Evolutionary conservation across 1,284 basidiomycete genomes (phyloP).

Genomic region (Anthracocystis walkeri): DNA sequence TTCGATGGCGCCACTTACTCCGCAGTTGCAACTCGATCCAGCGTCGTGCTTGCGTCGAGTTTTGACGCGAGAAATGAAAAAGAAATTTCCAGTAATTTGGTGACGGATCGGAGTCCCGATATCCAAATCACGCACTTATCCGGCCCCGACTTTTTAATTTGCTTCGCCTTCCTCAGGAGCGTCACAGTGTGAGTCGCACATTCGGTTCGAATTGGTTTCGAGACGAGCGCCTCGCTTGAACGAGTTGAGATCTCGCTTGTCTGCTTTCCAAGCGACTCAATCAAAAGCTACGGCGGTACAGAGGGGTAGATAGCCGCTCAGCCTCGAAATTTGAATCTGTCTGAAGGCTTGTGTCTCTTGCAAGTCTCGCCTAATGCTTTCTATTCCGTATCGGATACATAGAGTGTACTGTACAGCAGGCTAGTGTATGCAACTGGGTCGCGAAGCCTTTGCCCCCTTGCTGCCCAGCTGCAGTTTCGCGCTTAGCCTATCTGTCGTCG

Average conservation of each 20-base stretch:
- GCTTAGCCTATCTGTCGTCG: background rate
- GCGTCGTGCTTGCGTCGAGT: background rate
- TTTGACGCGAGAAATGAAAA: background rate
- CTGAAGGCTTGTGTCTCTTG: background rate
- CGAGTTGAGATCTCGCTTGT: conserved; percentile 3
- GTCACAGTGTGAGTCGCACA: too few relatives aligned
- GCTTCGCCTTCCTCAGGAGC: background rate
- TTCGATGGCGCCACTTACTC: conserved; percentile 1
- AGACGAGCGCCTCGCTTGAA: conserved; percentile 6
- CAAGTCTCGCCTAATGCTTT: conserved; percentile 1
- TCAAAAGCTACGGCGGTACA: too few relatives aligned
- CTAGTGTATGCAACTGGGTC: background rate
- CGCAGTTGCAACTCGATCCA: too few relatives aligned
- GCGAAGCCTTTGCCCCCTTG: background rate
- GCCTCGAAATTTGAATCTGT: background rate
- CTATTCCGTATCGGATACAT: background rate
- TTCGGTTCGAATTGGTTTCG: background rate
- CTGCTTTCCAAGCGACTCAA: background rate
- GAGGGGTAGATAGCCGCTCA: background rate
- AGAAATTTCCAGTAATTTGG: conserved; percentile 5
- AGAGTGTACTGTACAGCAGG: background rate
- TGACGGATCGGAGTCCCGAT: background rate
- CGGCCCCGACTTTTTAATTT: background rate
- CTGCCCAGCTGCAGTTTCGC: background rate
- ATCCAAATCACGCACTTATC: background rate